Evolutionary conservation across 441 rosid genomes (phyloP), one percentile per base, ranked within the genome.

Genomic region (Brassica balearica): DNA sequence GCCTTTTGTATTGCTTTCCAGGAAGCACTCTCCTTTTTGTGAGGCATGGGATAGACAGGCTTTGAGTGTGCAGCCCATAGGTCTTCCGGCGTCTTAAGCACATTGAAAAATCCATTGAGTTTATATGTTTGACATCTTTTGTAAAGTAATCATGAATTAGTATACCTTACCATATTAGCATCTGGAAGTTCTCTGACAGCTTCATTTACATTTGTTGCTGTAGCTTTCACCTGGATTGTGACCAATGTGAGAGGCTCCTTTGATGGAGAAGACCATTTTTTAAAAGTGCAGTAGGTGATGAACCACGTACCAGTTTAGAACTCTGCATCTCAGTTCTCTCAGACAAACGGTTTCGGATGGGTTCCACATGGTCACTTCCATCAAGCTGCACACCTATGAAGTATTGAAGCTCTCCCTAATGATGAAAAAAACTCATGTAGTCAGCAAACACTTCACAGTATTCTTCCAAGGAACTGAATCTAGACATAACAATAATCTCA

Each of bases 371-470:
- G 75, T 93, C 94, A 71, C 99, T 93, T 77, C 99, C 99, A 84
- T 95, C 99, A 43, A 95, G 90, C 82, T 95, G 99, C 78, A 95
- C 99, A 77, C 99, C 99, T 14, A 95, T 95, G 89, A 95, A 95
- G 82, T 95, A 95, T 84, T 95, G 99, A 82, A 95, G 97, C 88
- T 95, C 99, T 53, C 97, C 97, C 99, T 95, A 67, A 17, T 72
- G 46, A 81, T 71, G 61, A 38, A 62, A 15, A 55, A 25, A 55
- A 46, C 53, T 66, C 61, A 81, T 53, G 23, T 9, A 41, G 19
- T 81, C 65, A 81, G 81, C 5, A 73, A 29, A 38, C 23, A 14
- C 9, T 38, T 62, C 15, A 68, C 14, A 8, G 62, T 5, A 32
- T 59, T 63, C 12, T 34, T 6, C 34, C 68, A 68, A 77, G 61